A percentile compares a stretch with the other conserved stretches of the same genome.
Conservation (phyloP, 371 early-diverging fungal genomes). For the Capillidium heterosporum region DNA sequence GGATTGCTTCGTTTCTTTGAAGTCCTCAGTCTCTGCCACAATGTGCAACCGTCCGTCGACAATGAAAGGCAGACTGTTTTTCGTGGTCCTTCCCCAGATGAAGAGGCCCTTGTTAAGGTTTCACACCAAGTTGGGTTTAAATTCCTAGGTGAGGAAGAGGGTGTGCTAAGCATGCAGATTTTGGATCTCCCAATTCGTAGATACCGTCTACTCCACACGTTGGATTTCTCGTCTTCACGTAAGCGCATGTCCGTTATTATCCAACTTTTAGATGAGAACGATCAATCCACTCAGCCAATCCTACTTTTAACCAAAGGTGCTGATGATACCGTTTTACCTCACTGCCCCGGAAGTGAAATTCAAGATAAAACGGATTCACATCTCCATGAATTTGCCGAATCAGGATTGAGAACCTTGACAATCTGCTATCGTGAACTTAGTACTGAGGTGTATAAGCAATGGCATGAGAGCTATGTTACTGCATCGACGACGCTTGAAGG, state of each 20-base stretch:
- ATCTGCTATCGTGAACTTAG: conserved; percentile 61
- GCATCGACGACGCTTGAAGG: conserved; percentile 63
- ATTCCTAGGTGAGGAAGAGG: conserved; percentile 41
- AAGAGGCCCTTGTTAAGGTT: conserved; percentile 77
- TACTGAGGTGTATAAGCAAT: conserved; percentile 51
- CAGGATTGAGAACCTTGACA: conserved; percentile 80
- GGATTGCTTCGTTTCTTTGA: conserved; percentile 31
- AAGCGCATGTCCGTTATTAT: conserved; percentile 52
- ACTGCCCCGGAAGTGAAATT: not conserved
- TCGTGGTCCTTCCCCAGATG: conserved; percentile 87
- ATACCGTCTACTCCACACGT: conserved; percentile 29
- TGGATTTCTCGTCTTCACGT: conserved; percentile 49
- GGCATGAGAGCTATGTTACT: conserved; percentile 51
- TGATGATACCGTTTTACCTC: conserved; percentile 17
- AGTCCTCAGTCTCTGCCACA: conserved; percentile 83
- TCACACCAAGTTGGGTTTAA: conserved; percentile 67
- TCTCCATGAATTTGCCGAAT: conserved; percentile 48
- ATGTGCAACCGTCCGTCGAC: conserved; percentile 42
- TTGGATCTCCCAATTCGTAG: conserved; percentile 1
- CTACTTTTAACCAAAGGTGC: conserved; percentile 62
- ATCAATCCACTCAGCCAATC: conserved; percentile 30
- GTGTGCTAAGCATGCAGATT: conserved; percentile 7
- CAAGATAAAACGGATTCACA: conserved; percentile 13
- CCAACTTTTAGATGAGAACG: conserved; percentile 1
- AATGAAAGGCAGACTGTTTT: conserved; percentile 20